Evolutionary conservation across 73 alveolate species (phyloP).

Genomic region (Tetrahymena thermophila): DNA sequence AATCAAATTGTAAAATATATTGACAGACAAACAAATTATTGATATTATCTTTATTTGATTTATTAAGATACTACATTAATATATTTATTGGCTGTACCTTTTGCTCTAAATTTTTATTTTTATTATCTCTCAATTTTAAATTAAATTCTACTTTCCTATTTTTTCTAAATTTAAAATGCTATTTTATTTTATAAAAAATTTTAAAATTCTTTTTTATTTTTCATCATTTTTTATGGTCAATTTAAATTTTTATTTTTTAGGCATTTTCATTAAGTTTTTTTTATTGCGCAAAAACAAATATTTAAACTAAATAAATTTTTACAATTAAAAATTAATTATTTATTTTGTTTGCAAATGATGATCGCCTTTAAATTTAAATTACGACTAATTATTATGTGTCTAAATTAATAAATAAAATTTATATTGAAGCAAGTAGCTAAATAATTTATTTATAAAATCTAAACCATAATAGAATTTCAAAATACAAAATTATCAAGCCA

Average conservation of each 20-base stretch:
- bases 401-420: not conserved
- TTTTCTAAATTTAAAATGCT: too few relatives aligned
- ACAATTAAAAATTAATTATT: not conserved
- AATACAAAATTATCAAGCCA: too few relatives aligned
- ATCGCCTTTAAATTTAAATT: not conserved
- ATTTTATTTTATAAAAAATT: not conserved
- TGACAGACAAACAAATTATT: not conserved
- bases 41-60: not conserved
- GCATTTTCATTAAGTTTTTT: not conserved
- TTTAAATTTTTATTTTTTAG: not conserved
- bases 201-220: not conserved
- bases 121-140: not conserved
- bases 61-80: not conserved
- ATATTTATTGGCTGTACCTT: not conserved
- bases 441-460: not conserved
- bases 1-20: not conserved
- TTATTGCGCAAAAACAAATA: not conserved
- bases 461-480: not conserved
- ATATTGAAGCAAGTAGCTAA: too few relatives aligned
- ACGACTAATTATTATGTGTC: not conserved
- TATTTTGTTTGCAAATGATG: not conserved
- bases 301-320: not conserved
- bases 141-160: not conserved
- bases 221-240: not conserved
- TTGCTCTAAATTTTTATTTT: too few relatives aligned